Percentiles rank a stretch among this genome's conserved stretches.
phyloP scores from a whole-genome alignment of 352 stramenopile species.

The Pilasporangium apinafurcum region DNA sequence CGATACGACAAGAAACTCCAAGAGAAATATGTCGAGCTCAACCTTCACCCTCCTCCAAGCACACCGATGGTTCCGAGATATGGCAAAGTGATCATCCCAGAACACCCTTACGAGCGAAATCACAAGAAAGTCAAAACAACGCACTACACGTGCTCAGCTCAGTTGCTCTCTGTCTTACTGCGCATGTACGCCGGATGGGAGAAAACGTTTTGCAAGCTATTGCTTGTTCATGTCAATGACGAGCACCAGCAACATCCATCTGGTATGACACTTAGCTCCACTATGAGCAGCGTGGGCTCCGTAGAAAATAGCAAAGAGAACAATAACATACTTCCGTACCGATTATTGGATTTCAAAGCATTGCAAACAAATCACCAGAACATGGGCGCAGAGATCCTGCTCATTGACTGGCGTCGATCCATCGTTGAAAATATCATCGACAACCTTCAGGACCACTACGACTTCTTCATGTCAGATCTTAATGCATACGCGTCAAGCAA shows the following conservation, averaged over 20 bases:
- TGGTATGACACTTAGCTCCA: no score
- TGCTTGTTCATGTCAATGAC: slow-evolving; percentile 66
- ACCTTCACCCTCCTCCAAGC: slow-evolving; percentile 37
- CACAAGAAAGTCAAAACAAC: slow-evolving; percentile 30
- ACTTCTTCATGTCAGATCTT: slow-evolving; percentile 88
- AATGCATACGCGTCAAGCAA: slow-evolving; percentile 39
- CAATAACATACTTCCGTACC: slow-evolving; percentile 69
- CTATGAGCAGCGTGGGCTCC: no score
- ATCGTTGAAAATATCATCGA: slow-evolving; percentile 92
- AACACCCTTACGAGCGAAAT: slow-evolving; percentile 53
- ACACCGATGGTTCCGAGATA: slow-evolving; percentile 21
- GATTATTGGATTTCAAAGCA: slow-evolving; percentile 78
- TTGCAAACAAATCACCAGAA: slow-evolving; percentile 72
- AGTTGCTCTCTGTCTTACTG: slow-evolving; percentile 72
- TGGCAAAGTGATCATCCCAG: slow-evolving; percentile 79
- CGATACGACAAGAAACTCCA: slow-evolving; percentile 44
- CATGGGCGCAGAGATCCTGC: slow-evolving; percentile 65
- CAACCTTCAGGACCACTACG: slow-evolving; percentile 91
- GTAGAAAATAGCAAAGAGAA: no score
- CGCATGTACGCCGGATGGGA: slow-evolving; percentile 90
- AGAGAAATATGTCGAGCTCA: slow-evolving; percentile 60
- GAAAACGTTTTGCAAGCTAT: slow-evolving; percentile 74
- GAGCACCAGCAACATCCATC: no score
- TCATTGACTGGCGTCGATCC: slow-evolving; percentile 84
- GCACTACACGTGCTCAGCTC: slow-evolving; percentile 53